These are phyloP conservation scores for Stephania japonica DNA, from an alignment of 164 flowering plant genomes.

Conservation along the genomic window DNA sequence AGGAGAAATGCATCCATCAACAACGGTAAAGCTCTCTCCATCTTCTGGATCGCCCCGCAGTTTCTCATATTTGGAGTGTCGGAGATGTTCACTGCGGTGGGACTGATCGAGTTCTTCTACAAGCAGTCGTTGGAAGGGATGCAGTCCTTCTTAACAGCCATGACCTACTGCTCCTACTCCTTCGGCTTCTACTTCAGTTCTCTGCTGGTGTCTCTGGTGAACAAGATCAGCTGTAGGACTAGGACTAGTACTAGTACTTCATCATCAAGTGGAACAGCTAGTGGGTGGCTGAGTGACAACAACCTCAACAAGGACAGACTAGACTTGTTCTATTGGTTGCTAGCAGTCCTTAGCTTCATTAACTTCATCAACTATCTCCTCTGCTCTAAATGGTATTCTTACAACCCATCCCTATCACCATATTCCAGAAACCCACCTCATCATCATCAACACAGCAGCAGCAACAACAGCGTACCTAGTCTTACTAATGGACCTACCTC, in stretches of 20 bases:
- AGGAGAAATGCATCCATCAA: constrained; percentile 31
- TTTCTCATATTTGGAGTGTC: constrained; percentile 62
- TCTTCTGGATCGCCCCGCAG: constrained; percentile 70
- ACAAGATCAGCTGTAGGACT: constrained; percentile 37
- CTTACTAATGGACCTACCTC: too few species aligned
- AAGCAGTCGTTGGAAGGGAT: constrained; percentile 56
- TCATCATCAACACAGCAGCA: too few species aligned
- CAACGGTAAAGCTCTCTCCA: constrained; percentile 28
- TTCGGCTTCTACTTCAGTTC: constrained; percentile 74
- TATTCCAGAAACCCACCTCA: neutral
- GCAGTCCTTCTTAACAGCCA: constrained; percentile 69
- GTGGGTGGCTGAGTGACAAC: constrained; percentile 59
- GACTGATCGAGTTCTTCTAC: constrained; percentile 72
- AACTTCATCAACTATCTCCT: constrained; percentile 62
- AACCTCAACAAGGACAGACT: constrained; percentile 61
- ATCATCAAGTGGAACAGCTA: constrained; percentile 8
- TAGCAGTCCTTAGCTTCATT: constrained; percentile 50
- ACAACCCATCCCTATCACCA: constrained; percentile 28
- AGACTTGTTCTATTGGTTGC: constrained; percentile 68
- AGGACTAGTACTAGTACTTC: constrained; percentile 21
- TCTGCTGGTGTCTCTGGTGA: constrained; percentile 51
- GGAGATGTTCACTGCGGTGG: constrained; percentile 79
- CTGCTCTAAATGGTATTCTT: constrained; percentile 61
- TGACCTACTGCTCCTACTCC: constrained; percentile 75
- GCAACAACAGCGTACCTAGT: too few species aligned